Conservation (phyloP, 2,329 filamentous ascomycete species). For the Leptographium procerum region DNA sequence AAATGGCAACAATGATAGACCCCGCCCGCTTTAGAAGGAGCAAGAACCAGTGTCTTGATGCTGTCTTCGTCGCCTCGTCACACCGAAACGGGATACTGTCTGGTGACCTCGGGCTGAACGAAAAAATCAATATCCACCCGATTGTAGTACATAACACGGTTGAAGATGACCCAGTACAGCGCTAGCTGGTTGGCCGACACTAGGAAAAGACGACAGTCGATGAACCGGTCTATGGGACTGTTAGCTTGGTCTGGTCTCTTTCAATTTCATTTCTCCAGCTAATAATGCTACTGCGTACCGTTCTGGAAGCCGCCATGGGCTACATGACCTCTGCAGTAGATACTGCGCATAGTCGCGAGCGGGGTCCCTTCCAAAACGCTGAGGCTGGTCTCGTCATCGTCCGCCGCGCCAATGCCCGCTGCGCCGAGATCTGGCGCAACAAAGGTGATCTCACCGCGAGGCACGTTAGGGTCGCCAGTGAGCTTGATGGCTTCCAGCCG, state of each 20-base stretch:
- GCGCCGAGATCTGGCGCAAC: conserved; percentile 63
- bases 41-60: too few species aligned
- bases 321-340: conserved; percentile 66
- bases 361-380: conserved; percentile 48
- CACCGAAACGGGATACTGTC: too few species aligned
- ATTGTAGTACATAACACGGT: conserved; percentile 49
- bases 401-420: conserved; percentile 32
- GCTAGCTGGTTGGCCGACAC: conserved; percentile 67
- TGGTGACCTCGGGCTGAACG: neutral
- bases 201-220: conserved; percentile 65
- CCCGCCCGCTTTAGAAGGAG: too few species aligned
- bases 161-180: conserved; percentile 64
- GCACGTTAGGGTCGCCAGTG: conserved; percentile 84
- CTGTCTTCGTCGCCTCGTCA: too few species aligned
- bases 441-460: conserved; percentile 75
- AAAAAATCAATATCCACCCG: conserved; percentile 47
- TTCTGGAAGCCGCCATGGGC: conserved; percentile 59
- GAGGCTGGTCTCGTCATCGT: conserved; percentile 32
- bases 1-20: too few species aligned
- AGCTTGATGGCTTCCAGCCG: conserved; percentile 77
- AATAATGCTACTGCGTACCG: conserved; percentile 47
- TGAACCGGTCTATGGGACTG: conserved; percentile 51
- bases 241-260: neutral
- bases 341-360: conserved; percentile 64
- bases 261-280: neutral